Evolutionary conservation across 2,329 filamentous ascomycete species (phyloP).

Genomic region (Colletotrichum tabaci): DNA sequence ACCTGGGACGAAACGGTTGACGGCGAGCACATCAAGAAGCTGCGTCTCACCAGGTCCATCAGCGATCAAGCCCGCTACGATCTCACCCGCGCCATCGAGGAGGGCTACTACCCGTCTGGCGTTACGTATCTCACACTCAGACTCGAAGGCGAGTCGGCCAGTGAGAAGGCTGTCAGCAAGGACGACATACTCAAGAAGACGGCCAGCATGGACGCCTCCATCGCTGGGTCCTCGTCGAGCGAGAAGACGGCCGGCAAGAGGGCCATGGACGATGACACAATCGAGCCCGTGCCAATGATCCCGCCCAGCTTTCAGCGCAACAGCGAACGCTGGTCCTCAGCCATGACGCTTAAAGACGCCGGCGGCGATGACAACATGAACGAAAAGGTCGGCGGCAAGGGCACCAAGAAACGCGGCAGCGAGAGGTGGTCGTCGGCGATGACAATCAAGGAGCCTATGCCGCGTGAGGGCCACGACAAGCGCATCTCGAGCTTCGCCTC

Average conservation of each 20-base stretch:
- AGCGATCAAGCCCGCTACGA: slow-evolving; percentile 40
- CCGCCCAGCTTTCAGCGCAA: slow-evolving; percentile 36
- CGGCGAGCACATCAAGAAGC: slow-evolving; percentile 36
- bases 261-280: slow-evolving; percentile 24
- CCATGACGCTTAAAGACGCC: slow-evolving; percentile 35
- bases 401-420: slow-evolving; percentile 35
- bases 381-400: slow-evolving; percentile 26
- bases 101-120: slow-evolving; percentile 40
- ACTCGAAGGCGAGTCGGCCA: slow-evolving; percentile 37
- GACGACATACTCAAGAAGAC: slow-evolving; percentile 37
- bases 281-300: slow-evolving; percentile 37
- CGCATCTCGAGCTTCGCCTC: slow-evolving; percentile 35
- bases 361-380: slow-evolving; percentile 27
- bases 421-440: slow-evolving; percentile 36
- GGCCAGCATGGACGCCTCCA: slow-evolving; percentile 33
- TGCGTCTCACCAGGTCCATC: slow-evolving; percentile 36
- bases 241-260: slow-evolving; percentile 36
- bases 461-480: slow-evolving; percentile 31
- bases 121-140: slow-evolving; percentile 40
- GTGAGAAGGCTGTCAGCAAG: slow-evolving; percentile 38
- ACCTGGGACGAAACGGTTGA: slow-evolving; percentile 38
- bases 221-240: slow-evolving; percentile 36
- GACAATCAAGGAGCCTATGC: slow-evolving; percentile 27
- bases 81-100: slow-evolving; percentile 39
- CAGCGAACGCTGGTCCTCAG: slow-evolving; percentile 39